Conservation (phyloP, 1,284 basidiomycete genomes). For the Leccinum griseonigrum region DNA sequence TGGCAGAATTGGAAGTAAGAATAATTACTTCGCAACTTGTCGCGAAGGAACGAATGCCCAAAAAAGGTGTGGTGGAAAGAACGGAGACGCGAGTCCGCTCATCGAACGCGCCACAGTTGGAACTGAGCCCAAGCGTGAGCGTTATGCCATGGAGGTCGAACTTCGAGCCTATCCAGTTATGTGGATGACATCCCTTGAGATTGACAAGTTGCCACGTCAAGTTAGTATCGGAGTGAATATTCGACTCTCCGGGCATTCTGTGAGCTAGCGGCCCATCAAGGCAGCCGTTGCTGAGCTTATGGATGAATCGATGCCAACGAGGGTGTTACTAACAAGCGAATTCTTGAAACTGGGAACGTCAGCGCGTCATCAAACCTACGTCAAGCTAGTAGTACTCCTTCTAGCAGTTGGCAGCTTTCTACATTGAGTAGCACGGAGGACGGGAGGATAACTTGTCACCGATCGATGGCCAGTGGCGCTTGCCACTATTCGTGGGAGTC, state of each 20-base stretch:
- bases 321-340: no score
- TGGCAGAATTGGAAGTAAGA: not conserved
- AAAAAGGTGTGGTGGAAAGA: conserved; percentile 7
- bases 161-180: not conserved
- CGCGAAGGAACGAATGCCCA: conserved; percentile 2
- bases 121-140: conserved; percentile 5
- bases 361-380: not conserved
- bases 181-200: not conserved
- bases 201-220: conserved; percentile 10
- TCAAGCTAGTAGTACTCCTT: not conserved
- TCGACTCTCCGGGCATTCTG: not conserved
- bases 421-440: not conserved
- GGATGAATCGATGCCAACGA: not conserved
- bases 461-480: not conserved
- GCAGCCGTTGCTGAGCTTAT: not conserved
- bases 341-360: conserved; percentile 10
- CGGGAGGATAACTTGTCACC: conserved; percentile 6
- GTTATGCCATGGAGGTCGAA: not conserved
- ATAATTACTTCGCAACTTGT: not conserved
- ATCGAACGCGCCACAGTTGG: not conserved
- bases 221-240: not conserved
- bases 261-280: not conserved
- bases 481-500: no score
- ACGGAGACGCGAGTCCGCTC: conserved; percentile 2
- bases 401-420: conserved; percentile 5